Percentiles rank a stretch among this genome's conserved stretches.
These are phyloP conservation scores for Chlamydomonas sp. DNA, from an alignment of 139 green algal species.

Conservation along the genomic window DNA sequence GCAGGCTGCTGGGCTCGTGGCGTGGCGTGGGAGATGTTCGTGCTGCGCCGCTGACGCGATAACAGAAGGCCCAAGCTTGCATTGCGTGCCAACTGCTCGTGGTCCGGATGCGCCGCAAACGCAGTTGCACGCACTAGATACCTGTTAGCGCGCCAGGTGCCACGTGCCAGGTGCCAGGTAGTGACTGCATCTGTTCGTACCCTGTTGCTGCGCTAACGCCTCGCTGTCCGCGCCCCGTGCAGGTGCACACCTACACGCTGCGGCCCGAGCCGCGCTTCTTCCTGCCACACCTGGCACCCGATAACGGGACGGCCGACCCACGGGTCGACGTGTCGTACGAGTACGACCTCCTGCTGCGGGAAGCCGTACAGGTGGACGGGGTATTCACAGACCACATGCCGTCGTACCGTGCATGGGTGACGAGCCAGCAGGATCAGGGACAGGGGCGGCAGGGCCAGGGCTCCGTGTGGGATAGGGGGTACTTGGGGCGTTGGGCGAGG, in stretches of 20 bases:
- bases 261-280: conserved; percentile 41
- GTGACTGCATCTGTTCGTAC: background rate
- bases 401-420: too few relatives aligned
- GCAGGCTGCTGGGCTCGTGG: background rate
- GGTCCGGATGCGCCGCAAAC: background rate
- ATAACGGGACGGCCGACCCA: background rate
- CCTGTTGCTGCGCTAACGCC: background rate
- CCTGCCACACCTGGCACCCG: conserved; percentile 28
- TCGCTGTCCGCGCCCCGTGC: background rate
- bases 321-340: background rate
- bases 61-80: background rate
- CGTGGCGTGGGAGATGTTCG: background rate
- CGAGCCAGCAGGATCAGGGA: too few relatives aligned
- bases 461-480: too few relatives aligned
- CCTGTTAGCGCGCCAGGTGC: background rate
- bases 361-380: too few relatives aligned
- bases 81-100: background rate
- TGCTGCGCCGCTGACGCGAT: too few relatives aligned
- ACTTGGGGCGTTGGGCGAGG: too few relatives aligned
- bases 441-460: too few relatives aligned
- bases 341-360: background rate
- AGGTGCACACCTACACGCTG: conserved; percentile 46
- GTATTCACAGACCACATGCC: too few relatives aligned
- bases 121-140: background rate
- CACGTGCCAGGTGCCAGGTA: background rate